Evolutionary conservation across 306 rosid genomes (phyloP).

Genomic region (Delonix regia): DNA sequence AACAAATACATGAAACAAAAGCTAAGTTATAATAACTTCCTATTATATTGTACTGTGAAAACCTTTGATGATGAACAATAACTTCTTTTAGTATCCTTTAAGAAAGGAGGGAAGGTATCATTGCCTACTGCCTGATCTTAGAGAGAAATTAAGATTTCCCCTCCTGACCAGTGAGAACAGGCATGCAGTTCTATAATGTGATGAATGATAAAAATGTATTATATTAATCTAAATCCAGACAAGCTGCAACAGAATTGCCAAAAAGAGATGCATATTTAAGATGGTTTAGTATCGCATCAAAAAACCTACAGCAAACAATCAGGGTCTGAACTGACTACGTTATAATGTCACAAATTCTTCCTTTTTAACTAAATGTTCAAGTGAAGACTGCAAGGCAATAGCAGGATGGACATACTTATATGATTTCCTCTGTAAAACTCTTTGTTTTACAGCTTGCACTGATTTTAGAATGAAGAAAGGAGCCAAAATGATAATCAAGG

Average conservation of each 20-base stretch:
- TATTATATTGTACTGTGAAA: conserved; percentile 6
- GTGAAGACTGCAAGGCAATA: conserved; percentile 23
- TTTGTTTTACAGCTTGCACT: neutral
- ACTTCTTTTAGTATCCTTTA: conserved; percentile 9
- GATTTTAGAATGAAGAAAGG: conserved; percentile 11
- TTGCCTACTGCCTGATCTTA: neutral
- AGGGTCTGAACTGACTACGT: conserved; percentile 17
- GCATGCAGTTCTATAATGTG: conserved; percentile 7
- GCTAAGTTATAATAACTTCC: conserved; percentile 23
- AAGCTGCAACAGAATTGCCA: conserved; percentile 15
- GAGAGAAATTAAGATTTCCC: conserved; percentile 5
- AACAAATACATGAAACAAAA: conserved; percentile 19
- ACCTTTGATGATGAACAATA: neutral
- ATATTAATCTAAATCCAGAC: conserved; percentile 22
- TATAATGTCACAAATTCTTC: conserved; percentile 30
- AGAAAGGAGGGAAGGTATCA: conserved; percentile 13
- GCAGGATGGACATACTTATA: neutral
- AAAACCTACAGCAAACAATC: conserved; percentile 25
- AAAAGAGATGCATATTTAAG: neutral
- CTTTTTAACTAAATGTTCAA: conserved; percentile 1
- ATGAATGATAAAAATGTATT: conserved; percentile 17
- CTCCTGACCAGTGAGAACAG: conserved; percentile 26
- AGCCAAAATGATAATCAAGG: conserved; percentile 13
- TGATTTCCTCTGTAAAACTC: neutral
- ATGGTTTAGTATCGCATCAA: conserved; percentile 24